A percentile compares a stretch with the other conserved stretches of the same genome.
These are phyloP conservation scores for Remersonia thermophila DNA, from an alignment of 2,329 filamentous ascomycete species.

Conservation along the genomic window DNA sequence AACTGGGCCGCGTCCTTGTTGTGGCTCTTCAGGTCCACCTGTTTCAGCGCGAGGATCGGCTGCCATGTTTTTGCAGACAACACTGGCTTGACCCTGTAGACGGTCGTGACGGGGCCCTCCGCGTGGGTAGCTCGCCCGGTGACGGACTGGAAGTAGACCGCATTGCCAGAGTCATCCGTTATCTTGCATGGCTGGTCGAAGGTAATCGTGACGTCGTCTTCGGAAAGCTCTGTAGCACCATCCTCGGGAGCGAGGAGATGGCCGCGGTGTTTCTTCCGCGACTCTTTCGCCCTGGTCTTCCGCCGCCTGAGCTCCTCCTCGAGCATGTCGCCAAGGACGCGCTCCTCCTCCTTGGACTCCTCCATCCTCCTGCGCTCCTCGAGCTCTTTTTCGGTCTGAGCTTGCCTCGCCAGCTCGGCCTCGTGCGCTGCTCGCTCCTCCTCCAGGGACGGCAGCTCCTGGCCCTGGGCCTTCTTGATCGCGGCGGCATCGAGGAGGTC, in stretches of 20 bases:
- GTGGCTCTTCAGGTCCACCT: constrained; percentile 47
- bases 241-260: constrained; percentile 28
- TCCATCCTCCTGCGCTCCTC: constrained; percentile 41
- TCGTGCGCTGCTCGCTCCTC: constrained; percentile 80
- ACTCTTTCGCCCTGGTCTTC: constrained; percentile 50
- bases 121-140: constrained; percentile 55
- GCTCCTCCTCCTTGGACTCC: constrained; percentile 55
- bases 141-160: constrained; percentile 57
- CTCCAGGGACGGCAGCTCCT: constrained; percentile 71
- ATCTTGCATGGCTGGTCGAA: constrained; percentile 58
- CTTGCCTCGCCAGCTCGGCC: constrained; percentile 52
- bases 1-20: constrained; percentile 49
- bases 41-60: constrained; percentile 62
- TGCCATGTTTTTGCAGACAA: constrained; percentile 41
- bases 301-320: constrained; percentile 60
- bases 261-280: constrained; percentile 46
- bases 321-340: constrained; percentile 57
- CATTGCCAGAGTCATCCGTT: constrained; percentile 50
- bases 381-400: constrained; percentile 40
- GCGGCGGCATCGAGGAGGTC: constrained; percentile 81
- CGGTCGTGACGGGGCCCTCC: constrained; percentile 52
- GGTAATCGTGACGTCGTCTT: constrained; percentile 31
- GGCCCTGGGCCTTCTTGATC: constrained; percentile 58
- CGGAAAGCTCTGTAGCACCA: constrained; percentile 21
- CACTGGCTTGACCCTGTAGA: constrained; percentile 62